Percentiles rank a stretch among this genome's conserved stretches.
Evolutionary conservation across 805 yeast genomes (phyloP).

Genomic region (Starmerella vitae): DNA sequence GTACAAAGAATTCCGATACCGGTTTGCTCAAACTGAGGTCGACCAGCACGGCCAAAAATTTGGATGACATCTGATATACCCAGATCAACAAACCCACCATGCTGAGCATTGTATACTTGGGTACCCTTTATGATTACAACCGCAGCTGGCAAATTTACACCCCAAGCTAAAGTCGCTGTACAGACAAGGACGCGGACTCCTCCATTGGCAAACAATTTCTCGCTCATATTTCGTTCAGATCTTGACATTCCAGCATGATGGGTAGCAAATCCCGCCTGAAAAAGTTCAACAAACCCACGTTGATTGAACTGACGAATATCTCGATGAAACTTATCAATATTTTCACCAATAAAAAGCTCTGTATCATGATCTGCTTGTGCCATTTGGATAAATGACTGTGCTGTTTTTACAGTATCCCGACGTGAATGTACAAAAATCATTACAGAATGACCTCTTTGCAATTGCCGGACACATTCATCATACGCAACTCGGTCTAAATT

Average conservation of each 20-base stretch:
- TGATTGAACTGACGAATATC: slow-evolving; percentile 60
- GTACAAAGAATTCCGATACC: slow-evolving; percentile 93
- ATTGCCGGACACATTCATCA: slow-evolving; percentile 55
- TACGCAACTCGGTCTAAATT: slow-evolving; percentile 65
- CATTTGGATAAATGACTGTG: slow-evolving; percentile 53
- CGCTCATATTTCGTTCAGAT: slow-evolving; percentile 78
- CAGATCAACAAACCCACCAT: slow-evolving; percentile 85
- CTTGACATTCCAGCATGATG: slow-evolving; percentile 98
- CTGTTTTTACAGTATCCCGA: slow-evolving; percentile 79
- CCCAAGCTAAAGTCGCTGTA: slow-evolving; percentile 99
- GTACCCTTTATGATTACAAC: slow-evolving; percentile 95
- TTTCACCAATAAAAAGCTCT: slow-evolving; percentile 13
- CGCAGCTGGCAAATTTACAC: slow-evolving; percentile 96
- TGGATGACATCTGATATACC: slow-evolving; percentile 96
- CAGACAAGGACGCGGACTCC: slow-evolving; percentile 81
- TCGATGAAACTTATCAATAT: slow-evolving; percentile 30
- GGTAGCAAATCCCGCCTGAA: slow-evolving; percentile 60
- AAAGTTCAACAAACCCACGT: slow-evolving; percentile 64
- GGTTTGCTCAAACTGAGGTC: slow-evolving; percentile 86
- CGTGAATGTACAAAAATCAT: slow-evolving; percentile 96
- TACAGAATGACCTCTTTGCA: slow-evolving; percentile 65
- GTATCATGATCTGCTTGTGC: slow-evolving; percentile 41
- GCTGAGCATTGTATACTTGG: slow-evolving; percentile 83
- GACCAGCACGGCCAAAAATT: slow-evolving; percentile 97
- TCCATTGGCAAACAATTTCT: slow-evolving; percentile 73